These are phyloP conservation scores for Tuber borchii DNA, from an alignment of 495 filamentous ascomycete genomes.

Conservation along the genomic window DNA sequence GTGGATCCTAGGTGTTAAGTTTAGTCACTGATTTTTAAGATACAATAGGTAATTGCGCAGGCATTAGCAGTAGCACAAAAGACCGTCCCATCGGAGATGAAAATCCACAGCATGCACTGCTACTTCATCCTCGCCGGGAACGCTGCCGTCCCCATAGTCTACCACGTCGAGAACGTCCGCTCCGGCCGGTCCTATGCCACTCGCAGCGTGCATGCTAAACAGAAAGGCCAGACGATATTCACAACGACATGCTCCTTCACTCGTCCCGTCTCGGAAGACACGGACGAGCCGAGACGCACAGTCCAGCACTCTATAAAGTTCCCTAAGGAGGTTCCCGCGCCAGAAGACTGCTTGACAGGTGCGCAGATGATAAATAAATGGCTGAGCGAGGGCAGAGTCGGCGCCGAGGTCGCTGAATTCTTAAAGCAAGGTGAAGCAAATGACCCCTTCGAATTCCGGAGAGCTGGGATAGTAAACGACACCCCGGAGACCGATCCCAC, in stretches of 20 bases:
- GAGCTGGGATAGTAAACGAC: conserved; percentile 50
- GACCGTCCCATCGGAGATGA: conserved; percentile 73
- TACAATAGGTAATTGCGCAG: conserved; percentile 65
- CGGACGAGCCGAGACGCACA: conserved; percentile 50
- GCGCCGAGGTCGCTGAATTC: conserved; percentile 8
- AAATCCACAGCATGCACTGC: conserved; percentile 93
- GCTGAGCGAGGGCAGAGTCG: conserved; percentile 11
- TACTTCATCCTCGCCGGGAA: conserved; percentile 94
- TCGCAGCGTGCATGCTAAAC: conserved; percentile 88
- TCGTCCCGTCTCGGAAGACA: conserved; percentile 50
- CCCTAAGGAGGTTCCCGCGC: conserved; percentile 47
- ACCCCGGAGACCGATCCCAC: conserved; percentile 49
- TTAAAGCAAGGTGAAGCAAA: conserved; percentile 19
- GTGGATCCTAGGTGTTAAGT: background rate
- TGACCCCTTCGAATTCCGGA: conserved; percentile 55
- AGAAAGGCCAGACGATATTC: conserved; percentile 85
- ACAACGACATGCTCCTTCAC: conserved; percentile 89
- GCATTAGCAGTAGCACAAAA: conserved; percentile 78
- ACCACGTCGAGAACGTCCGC: conserved; percentile 85
- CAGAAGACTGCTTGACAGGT: conserved; percentile 26
- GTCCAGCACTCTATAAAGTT: conserved; percentile 58
- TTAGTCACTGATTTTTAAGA: conserved; percentile 3
- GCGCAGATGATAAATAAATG: conserved; percentile 33
- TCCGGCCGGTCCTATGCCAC: conserved; percentile 87
- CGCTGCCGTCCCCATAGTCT: conserved; percentile 75